Evolutionary conservation across 139 green algal genomes (phyloP).

Genomic region (Chlorella ohadii): DNA sequence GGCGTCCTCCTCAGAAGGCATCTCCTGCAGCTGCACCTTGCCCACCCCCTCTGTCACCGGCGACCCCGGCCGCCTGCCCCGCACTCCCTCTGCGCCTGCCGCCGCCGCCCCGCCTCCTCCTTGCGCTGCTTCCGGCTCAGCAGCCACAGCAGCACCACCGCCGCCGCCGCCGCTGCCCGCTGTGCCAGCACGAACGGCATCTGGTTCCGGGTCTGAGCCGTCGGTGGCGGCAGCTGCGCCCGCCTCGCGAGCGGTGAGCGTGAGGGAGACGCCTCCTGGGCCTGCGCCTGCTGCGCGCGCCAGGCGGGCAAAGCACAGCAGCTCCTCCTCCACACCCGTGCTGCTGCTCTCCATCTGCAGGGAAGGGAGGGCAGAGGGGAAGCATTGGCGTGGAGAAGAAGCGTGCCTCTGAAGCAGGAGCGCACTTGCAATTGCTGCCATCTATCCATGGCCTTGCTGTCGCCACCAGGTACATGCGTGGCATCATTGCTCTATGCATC

Average conservation of each 20-base stretch:
- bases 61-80: not conserved
- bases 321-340: not conserved
- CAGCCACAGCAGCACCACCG: not conserved
- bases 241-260: not conserved
- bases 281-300: not conserved
- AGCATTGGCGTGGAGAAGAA: no score
- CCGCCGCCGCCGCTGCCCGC: not conserved
- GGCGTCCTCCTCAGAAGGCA: slow-evolving; percentile 14
- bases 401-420: no score
- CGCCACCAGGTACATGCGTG: no score
- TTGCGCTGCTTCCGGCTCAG: not conserved
- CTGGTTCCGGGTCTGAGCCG: slow-evolving; percentile 1
- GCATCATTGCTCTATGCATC: no score
- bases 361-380: not conserved
- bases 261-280: not conserved
- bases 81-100: not conserved
- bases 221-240: slow-evolving; percentile 5
- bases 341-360: slow-evolving; percentile 14
- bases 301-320: slow-evolving; percentile 13
- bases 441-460: no score
- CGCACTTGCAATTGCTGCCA: no score
- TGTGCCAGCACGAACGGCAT: not conserved
- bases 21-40: not conserved
- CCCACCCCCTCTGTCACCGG: not conserved
- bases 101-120: not conserved